Base-by-base conservation (phyloP, 192 early-diverging fungal species). In the Podila epicladia region DNA sequence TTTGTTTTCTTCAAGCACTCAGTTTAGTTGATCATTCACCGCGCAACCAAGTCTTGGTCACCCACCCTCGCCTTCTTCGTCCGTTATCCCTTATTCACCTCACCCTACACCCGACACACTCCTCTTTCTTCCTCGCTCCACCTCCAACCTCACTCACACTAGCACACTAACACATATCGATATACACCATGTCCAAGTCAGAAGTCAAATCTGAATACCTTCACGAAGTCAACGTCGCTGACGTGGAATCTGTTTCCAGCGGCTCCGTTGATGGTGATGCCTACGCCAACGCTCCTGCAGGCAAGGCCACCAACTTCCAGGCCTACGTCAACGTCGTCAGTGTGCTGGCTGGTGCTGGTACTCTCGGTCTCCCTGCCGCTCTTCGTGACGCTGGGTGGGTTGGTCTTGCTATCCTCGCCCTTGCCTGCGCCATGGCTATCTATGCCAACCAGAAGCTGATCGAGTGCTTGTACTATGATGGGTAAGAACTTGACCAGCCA, bases 401-500 rank as follows among this genome's bases (percentile, higher is more conserved):
- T 28, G 92, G 91, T n/a, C 57, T 93, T 2, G 38, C 88, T 26
- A 87, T 95, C 64, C 86, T 97, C 26, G 82, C 89, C 22, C 75
- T 95, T 26, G 88, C 93, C 5, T 93, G 90, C 29, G 83, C 86
- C 5, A 92, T 94, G 69, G 89, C 90, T 41, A 69, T 87, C 33
- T 97, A 95, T 78, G 87, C 90, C 15, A 94, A 93, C 38, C 87
- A 86, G 26, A 88, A 95, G 31, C 85, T 96, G 60, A 88, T 95
- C 69, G 80, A 90, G 65, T 88, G 85, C 65, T 65, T 90, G 24
- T 89, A 91, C 75, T 70, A 85, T n/a, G 73, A 89, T 63, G 83
- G 86, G 79, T 86, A 83, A 71, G 82, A 45, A 17, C 41, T 17
- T 12, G 15, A 15, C 13, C 41, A 45, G 17, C 11, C 29, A 29